These are phyloP conservation scores for Olyra latifolia DNA, from an alignment of 176 grass and related monocot species.

Conservation along the genomic window DNA sequence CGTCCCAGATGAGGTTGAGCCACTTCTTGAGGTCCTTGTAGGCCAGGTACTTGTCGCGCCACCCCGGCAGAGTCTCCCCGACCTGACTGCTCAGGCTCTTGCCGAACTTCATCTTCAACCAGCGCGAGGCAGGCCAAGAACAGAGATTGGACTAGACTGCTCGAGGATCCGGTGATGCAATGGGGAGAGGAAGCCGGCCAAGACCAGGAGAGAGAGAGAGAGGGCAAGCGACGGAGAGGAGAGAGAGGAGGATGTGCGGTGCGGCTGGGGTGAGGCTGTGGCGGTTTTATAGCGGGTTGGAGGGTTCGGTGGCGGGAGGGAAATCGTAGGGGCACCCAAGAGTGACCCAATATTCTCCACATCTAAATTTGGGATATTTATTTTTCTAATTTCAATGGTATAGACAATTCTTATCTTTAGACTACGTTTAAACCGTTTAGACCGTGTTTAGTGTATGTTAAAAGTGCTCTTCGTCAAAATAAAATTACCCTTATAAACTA, in stretches of 20 bases:
- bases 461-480: too few relatives aligned
- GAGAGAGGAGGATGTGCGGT: slow-evolving; percentile 9
- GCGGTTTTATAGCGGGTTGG: background rate
- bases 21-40: slow-evolving; percentile 98
- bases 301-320: background rate
- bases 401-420: too few relatives aligned
- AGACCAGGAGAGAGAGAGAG: background rate
- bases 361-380: too few relatives aligned
- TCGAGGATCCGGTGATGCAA: background rate
- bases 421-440: too few relatives aligned
- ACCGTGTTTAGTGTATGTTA: too few relatives aligned
- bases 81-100: slow-evolving; percentile 95
- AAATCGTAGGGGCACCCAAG: background rate
- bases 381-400: too few relatives aligned
- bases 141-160: background rate
- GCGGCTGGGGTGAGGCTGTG: too few relatives aligned
- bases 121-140: background rate
- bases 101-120: slow-evolving; percentile 75
- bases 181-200: background rate
- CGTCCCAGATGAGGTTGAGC: slow-evolving; percentile 62
- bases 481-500: too few relatives aligned
- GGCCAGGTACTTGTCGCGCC: slow-evolving; percentile 93
- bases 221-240: background rate
- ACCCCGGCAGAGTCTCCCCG: slow-evolving; percentile 95
- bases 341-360: too few relatives aligned